Base-by-base conservation (phyloP, 306 rosid species). In the Pueraria montana region DNA sequence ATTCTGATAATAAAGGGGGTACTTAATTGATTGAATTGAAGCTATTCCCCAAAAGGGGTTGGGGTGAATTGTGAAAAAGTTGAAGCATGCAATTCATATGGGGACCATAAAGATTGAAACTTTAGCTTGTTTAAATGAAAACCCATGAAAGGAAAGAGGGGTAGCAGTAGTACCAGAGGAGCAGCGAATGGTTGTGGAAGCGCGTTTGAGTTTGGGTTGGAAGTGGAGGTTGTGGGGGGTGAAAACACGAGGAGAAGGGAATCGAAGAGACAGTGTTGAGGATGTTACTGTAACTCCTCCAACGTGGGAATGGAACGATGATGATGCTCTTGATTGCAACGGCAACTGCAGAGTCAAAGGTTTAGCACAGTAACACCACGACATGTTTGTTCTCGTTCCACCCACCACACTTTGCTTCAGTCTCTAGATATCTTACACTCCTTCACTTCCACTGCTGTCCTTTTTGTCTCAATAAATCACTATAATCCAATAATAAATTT, bases 171-270 rank as follows among this genome's bases (percentile, higher is more conserved):
- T 86, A 96, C 99, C 97, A 1, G 99, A 88, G 76, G 85, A 85
- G 86, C 99, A 96, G 18, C 91, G 94, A 85, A 84, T 34, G 61
- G 87, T 56, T 24, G 78, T 80, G 27, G 84, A 73, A 80, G 72
- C 3, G 66, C 85, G 84, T 26, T 72, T 81, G 85, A 85, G 55
- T 38, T 74, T 78, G 65, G 82, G 61, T 34, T 86, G 79, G 86
- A 83, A 85, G 40, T 83, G 58, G 40, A 76, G 23, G 34, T 18
- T 61, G 70, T 18, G 69, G 65, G 84, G 69, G 65, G 84, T 30
- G 52, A 65, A 69, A 81, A 61, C 5, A 59, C 53, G 84, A 30
- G 72, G 34, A 58, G 72, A 46, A 21, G 56, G 81, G 48, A 74
- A 62, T 50, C 18, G 86, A 14, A 86, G 85, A 53, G 86, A 77